Percentiles rank a stretch among this genome's conserved stretches.
Evolutionary conservation across 2,329 filamentous ascomycete species (phyloP).

Genomic region (Paramyrothecium roridum): DNA sequence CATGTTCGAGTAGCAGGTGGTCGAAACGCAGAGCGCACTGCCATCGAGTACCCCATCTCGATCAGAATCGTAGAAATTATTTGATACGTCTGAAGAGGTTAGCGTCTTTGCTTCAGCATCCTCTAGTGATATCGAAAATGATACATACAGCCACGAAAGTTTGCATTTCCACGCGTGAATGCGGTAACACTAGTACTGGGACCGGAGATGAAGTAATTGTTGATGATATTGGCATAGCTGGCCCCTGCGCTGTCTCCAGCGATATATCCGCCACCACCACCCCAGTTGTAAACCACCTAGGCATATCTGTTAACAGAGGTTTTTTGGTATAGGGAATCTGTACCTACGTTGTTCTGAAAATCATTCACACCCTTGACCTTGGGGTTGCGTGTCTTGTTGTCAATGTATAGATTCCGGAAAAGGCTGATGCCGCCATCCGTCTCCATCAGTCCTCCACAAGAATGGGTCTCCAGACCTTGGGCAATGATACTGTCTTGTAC

Average conservation of each 20-base stretch:
- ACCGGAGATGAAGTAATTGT: slow-evolving; percentile 56
- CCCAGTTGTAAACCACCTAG: slow-evolving; percentile 53
- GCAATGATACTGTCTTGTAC: slow-evolving; percentile 51
- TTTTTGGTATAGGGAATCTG: background rate
- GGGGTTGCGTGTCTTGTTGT: slow-evolving; percentile 55
- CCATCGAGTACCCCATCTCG: slow-evolving; percentile 48
- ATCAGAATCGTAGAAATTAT: slow-evolving; percentile 50
- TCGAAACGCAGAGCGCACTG: slow-evolving; percentile 34
- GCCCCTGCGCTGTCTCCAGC: slow-evolving; percentile 44
- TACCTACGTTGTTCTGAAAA: slow-evolving; percentile 38
- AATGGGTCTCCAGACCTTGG: slow-evolving; percentile 51
- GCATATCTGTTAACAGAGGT: background rate
- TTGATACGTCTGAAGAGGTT: slow-evolving; percentile 32
- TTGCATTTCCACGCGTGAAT: slow-evolving; percentile 50
- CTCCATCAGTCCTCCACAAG: slow-evolving; percentile 49
- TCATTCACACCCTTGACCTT: slow-evolving; percentile 56
- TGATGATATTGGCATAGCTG: slow-evolving; percentile 48
- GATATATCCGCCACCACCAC: slow-evolving; percentile 51
- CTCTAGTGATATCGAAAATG: too few relatives aligned
- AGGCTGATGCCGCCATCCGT: slow-evolving; percentile 45
- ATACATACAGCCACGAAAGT: slow-evolving; percentile 44
- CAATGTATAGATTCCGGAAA: slow-evolving; percentile 53
- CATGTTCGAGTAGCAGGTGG: slow-evolving; percentile 44
- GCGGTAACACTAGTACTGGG: slow-evolving; percentile 45
- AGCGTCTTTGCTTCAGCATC: background rate